These are phyloP conservation scores for Phaeosphaeriaceae sp. DNA, from an alignment of 2,329 filamentous ascomycete species.

Conservation along the genomic window DNA sequence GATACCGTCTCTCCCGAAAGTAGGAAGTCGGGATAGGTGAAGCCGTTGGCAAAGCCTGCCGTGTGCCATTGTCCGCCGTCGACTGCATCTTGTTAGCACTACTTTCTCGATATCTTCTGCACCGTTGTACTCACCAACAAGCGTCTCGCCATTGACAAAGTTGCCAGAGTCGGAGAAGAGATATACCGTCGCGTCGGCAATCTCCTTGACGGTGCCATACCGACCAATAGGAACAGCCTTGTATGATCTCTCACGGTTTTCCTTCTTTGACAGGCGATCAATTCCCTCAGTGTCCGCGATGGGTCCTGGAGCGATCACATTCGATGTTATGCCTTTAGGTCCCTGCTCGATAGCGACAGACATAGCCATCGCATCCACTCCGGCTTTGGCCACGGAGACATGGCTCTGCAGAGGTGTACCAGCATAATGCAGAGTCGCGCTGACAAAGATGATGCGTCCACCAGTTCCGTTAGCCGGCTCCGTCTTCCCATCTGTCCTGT, in stretches of 20 bases:
- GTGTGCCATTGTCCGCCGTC: constrained; percentile 62
- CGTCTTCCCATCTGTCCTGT: constrained; percentile 66
- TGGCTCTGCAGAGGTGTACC: constrained; percentile 86
- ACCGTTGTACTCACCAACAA: constrained; percentile 69
- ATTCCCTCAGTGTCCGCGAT: constrained; percentile 80
- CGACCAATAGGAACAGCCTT: constrained; percentile 72
- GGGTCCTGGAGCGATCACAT: constrained; percentile 86
- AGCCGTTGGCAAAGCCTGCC: constrained; percentile 46
- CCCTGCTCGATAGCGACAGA: constrained; percentile 88
- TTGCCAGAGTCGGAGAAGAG: constrained; percentile 85
- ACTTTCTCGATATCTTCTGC: not conserved
- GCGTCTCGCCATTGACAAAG: constrained; percentile 81
- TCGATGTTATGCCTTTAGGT: constrained; percentile 83
- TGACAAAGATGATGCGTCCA: constrained; percentile 88
- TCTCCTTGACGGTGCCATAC: constrained; percentile 81
- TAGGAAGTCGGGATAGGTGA: constrained; percentile 66
- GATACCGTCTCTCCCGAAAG: constrained; percentile 60
- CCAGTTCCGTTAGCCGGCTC: constrained; percentile 62
- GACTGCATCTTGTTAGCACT: constrained; percentile 45
- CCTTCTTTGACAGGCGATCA: constrained; percentile 49
- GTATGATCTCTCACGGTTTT: constrained; percentile 35
- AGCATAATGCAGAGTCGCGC: constrained; percentile 89
- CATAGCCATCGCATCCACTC: constrained; percentile 82
- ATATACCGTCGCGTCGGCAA: constrained; percentile 90
- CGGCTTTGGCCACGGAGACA: constrained; percentile 90